phyloP scores from a whole-genome alignment of 2,329 filamentous ascomycete species.

The Berkeleyomyces rouxiae region DNA sequence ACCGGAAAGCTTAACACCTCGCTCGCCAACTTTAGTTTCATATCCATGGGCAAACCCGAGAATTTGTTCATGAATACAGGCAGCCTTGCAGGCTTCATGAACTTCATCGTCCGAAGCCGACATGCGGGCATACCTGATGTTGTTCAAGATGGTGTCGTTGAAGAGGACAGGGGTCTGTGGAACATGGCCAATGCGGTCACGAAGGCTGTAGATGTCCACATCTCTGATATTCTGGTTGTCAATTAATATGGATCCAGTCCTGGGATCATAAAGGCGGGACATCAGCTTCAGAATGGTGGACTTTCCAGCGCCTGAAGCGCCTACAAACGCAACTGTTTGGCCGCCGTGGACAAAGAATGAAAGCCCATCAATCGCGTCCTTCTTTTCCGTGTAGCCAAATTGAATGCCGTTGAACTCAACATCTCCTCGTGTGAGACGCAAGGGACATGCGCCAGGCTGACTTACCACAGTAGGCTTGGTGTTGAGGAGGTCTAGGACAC shows the following conservation, averaged over 20 bases:
- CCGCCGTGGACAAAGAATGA: conserved; percentile 34
- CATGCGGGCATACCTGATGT: conserved; percentile 39
- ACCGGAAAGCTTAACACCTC: conserved; percentile 44
- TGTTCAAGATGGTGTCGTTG: conserved; percentile 42
- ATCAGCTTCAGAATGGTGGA: conserved; percentile 42
- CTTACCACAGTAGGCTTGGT: conserved; percentile 39
- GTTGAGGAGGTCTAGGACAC: conserved; percentile 40
- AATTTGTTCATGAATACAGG: conserved; percentile 43
- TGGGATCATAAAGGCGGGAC: conserved; percentile 42
- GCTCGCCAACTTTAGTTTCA: conserved; percentile 33
- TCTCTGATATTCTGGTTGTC: conserved; percentile 41
- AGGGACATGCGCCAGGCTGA: conserved; percentile 31
- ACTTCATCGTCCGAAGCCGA: conserved; percentile 39
- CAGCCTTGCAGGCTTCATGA: conserved; percentile 35
- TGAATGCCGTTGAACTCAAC: conserved; percentile 38
- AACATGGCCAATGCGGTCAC: conserved; percentile 38
- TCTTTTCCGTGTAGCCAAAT: conserved; percentile 44
- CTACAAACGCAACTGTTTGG: conserved; percentile 42
- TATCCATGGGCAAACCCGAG: conserved; percentile 37
- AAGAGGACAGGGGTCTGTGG: conserved; percentile 40
- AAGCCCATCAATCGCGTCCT: conserved; percentile 38
- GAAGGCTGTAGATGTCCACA: conserved; percentile 34
- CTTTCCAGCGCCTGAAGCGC: conserved; percentile 42
- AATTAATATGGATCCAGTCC: conserved; percentile 33
- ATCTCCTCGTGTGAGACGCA: conserved; percentile 35